Conservation (phyloP, 805 yeast species). For the Huiozyma naganishii region DNA sequence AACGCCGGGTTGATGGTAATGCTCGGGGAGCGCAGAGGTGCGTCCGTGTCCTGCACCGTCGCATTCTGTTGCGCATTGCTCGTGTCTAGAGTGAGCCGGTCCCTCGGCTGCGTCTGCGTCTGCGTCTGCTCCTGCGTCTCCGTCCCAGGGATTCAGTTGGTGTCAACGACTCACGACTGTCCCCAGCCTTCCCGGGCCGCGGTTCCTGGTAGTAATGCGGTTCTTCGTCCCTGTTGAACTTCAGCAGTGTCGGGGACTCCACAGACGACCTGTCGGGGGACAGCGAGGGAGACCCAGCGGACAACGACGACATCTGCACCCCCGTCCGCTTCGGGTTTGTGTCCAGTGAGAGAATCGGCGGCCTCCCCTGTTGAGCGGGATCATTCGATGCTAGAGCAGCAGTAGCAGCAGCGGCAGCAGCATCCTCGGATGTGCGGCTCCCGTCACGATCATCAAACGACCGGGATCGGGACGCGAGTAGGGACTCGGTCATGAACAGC, state of each 20-base stretch:
- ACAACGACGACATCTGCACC: constrained; percentile 8
- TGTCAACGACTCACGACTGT: neutral
- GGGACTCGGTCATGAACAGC: constrained; percentile 28
- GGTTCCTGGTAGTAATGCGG: constrained; percentile 25
- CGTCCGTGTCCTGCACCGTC: no score
- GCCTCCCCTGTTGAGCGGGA: neutral
- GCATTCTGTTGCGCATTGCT: no score
- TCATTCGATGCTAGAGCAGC: neutral
- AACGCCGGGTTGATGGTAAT: constrained; percentile 10
- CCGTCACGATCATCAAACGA: constrained; percentile 1
- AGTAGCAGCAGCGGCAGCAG: neutral
- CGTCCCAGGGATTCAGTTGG: no score
- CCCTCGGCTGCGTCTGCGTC: no score
- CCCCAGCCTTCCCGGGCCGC: constrained; percentile 9
- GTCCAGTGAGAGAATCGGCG: constrained; percentile 20
- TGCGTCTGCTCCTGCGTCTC: no score
- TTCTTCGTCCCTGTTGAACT: constrained; percentile 16
- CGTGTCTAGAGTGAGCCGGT: no score
- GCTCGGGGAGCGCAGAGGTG: constrained; percentile 12
- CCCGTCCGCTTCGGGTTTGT: constrained; percentile 20
- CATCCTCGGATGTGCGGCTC: neutral
- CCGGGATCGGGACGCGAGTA: constrained; percentile 1
- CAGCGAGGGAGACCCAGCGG: constrained; percentile 20
- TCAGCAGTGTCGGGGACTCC: constrained; percentile 24
- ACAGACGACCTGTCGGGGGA: constrained; percentile 21